phyloP scores from a whole-genome alignment of 768 basidiomycete species.

The Leccinum uliginosum region DNA sequence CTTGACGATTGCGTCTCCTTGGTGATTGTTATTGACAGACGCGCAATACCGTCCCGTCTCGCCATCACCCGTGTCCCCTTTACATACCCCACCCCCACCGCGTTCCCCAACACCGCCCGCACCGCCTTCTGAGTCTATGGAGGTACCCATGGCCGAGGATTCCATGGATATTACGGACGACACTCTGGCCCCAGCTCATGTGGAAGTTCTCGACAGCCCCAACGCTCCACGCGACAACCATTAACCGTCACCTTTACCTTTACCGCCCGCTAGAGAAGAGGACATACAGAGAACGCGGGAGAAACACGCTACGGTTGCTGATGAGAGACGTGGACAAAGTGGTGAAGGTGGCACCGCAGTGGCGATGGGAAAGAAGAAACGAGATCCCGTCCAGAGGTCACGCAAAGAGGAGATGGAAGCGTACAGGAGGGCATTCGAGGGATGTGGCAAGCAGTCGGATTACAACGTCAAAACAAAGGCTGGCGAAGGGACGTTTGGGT shows the following conservation, averaged over 20 bases:
- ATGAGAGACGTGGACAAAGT: conserved; percentile 2
- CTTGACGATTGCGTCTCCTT: not conserved
- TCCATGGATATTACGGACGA: conserved; percentile 22
- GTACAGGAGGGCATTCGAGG: conserved; percentile 63
- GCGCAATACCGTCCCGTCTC: conserved; percentile 20
- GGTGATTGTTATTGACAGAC: conserved; percentile 8
- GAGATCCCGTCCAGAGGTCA: conserved; percentile 46
- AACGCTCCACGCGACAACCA: conserved; percentile 42
- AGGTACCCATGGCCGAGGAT: conserved; percentile 17
- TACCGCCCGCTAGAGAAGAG: conserved; percentile 29
- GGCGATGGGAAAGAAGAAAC: conserved; percentile 29
- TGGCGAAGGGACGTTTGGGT: conserved; percentile 98
- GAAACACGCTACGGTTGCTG: conserved; percentile 16
- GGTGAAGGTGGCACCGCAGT: not conserved
- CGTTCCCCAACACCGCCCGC: conserved; percentile 23
- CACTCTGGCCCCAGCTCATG: conserved; percentile 34
- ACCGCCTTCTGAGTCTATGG: conserved; percentile 37
- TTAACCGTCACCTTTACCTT: conserved; percentile 40
- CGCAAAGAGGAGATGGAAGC: conserved; percentile 61
- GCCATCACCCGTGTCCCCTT: conserved; percentile 21
- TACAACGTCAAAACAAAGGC: conserved; percentile 84
- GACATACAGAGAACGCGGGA: conserved; percentile 25
- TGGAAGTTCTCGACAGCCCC: conserved; percentile 42
- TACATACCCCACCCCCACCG: conserved; percentile 18
- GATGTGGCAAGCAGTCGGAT: conserved; percentile 67